These are phyloP conservation scores for Pseudoscleropodium purum DNA, from an alignment of 225 moss, liverwort and hornwort genomes.

Conservation along the genomic window DNA sequence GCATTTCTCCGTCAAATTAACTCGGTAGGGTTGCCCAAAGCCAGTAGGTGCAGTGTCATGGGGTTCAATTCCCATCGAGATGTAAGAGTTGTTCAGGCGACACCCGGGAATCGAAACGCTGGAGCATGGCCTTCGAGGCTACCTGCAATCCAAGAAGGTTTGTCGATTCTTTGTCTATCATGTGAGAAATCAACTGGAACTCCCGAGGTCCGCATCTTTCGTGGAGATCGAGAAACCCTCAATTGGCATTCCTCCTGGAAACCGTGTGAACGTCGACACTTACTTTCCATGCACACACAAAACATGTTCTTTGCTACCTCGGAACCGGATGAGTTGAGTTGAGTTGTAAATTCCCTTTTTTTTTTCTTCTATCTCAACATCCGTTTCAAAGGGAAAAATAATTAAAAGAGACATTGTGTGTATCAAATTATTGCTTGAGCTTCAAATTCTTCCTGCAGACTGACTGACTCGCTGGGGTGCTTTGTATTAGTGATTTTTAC, in stretches of 20 bases:
- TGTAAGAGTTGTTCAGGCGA: too few species aligned
- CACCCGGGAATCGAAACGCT: background rate
- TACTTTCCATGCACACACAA: background rate
- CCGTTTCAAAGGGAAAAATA: too few species aligned
- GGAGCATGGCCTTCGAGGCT: background rate
- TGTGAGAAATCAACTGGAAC: background rate
- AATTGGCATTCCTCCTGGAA: background rate
- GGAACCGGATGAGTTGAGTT: background rate
- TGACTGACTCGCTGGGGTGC: background rate
- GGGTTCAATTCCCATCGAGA: too few species aligned
- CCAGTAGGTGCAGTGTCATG: too few species aligned
- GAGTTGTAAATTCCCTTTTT: too few species aligned
- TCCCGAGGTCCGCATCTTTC: background rate
- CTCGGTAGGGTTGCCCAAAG: too few species aligned
- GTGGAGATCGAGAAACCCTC: background rate
- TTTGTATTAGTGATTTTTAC: background rate
- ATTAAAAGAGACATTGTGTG: too few species aligned
- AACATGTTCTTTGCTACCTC: background rate
- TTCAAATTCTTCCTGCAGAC: background rate
- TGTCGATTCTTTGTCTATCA: background rate
- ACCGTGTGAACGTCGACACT: background rate
- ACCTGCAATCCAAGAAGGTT: background rate
- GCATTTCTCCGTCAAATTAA: too few species aligned
- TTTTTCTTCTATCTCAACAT: background rate
- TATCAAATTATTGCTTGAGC: background rate